Percentiles rank a stretch among this genome's conserved stretches.
Conservation (phyloP, 805 yeast genomes). For the Suhomyces sp. region DNA sequence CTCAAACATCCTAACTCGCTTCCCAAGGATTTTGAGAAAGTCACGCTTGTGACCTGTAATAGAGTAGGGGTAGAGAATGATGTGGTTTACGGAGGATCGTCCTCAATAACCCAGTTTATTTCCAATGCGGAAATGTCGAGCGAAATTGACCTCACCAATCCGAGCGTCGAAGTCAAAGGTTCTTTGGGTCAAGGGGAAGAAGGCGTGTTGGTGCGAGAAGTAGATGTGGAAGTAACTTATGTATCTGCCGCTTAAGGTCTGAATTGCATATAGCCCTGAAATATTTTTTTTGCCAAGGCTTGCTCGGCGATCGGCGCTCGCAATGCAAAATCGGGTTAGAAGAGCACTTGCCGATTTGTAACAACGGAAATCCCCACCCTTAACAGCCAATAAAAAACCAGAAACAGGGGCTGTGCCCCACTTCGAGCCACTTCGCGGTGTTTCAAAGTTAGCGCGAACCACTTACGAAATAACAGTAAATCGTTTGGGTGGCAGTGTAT, state of each 20-base stretch:
- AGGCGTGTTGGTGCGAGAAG: slow-evolving; percentile 61
- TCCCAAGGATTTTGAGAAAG: slow-evolving; percentile 19
- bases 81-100: slow-evolving; percentile 65
- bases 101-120: slow-evolving; percentile 54
- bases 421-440: neutral
- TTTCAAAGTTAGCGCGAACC: too few species aligned
- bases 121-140: slow-evolving; percentile 23
- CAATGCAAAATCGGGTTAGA: neutral
- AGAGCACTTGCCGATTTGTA: neutral
- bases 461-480: too few species aligned
- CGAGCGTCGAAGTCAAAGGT: slow-evolving; percentile 54
- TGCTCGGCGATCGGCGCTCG: neutral
- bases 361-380: neutral
- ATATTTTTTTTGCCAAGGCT: neutral
- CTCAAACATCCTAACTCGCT: slow-evolving; percentile 34
- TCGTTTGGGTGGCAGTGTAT: neutral
- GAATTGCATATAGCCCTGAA: neutral
- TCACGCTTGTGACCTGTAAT: slow-evolving; percentile 56
- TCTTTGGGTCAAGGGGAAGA: slow-evolving; percentile 61
- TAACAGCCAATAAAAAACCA: neutral
- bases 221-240: neutral
- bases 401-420: neutral
- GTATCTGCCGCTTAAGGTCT: neutral
- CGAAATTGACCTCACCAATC: slow-evolving; percentile 40
- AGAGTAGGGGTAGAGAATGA: slow-evolving; percentile 76